Evolutionary conservation across 2,329 filamentous ascomycete genomes (phyloP), one percentile per base, ranked within the genome.

Genomic region (Arthrobotrys megalospora): DNA sequence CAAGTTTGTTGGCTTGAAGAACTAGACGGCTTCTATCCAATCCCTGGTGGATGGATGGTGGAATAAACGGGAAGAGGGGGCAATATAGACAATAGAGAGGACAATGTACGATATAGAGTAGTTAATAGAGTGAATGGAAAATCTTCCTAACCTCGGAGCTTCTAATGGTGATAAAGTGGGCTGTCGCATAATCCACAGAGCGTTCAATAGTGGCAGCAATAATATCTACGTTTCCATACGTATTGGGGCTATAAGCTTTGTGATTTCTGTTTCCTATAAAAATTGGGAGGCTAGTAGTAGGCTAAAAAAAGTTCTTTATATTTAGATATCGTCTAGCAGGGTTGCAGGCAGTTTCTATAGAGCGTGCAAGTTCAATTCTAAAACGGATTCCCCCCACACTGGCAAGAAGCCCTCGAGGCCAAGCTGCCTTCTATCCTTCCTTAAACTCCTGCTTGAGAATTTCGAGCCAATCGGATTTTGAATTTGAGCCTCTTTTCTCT

Each of bases 1-100:
- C 24, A 48, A 58, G 38, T 45, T 6, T 16, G 36, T 45, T 21
- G 69, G 63, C 38, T 63, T 75, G 63, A 68, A 62, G 53, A 50
- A 75, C 63, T 68, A 67, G 19, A 48, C 48, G 11, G 36, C 14
- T 7, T 43, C 55, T 43, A 14, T n/a, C 28, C 43, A 8, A 32
- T 60, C 21, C 55, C 36, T 21, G 52, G 34, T 24, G 36, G n/a
- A 43, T 3, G 36, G n/a, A 43, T 3, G 36, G n/a, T 45, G n/a
- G 36, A 60, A 11, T n/a, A 28, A 41, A 11, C 36, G 1, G 10
- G 5, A 14, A 36, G 48, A 45, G 10, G 2, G 41, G 6, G 36
- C 2, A 5, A 28, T 28, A 28, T 38, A 21, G 36, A 58, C 21
- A 32, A 53, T 6, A 21, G 32, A 36, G 28, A 11, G 12, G 50